Evolutionary conservation across 257 asterid genomes (phyloP), one percentile per base, ranked within the genome.

Genomic region (Solanum chiquidenum): DNA sequence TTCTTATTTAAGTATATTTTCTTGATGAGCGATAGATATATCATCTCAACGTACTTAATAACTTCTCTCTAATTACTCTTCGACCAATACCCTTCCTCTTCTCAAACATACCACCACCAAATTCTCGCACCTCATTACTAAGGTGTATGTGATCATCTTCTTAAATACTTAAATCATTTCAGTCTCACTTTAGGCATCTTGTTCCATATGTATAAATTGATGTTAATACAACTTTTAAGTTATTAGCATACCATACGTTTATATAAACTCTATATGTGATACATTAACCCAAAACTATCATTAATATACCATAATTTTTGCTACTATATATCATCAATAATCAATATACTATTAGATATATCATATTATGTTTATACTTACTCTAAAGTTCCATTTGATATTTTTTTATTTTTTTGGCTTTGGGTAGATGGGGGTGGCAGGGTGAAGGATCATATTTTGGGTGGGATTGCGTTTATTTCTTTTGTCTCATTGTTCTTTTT

Each of bases 11-110:
- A 0, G 1, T 1, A 20, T 18, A n/a, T 64, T n/a, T n/a, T 0
- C 3, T 64, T 0, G 1, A 13, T 64, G 33, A n/a, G 33, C 18
- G 2, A 6, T 4, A 1, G 0, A 64, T 64, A n/a, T 55, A 3
- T 55, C 64, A 16, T 16, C 1, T 16, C 10, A 0, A 21, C 12
- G 10, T 27, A 2, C 6, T 3, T 66, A 27, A 66, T 66, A 29
- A 25, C 0, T n/a, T 27, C 20, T 66, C 62, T 1, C 9, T 52
- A 16, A 49, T 49, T 11, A 2, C 16, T 12, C 6, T 14, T n/a
- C 7, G 12, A 62, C 27, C 25, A 5, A 4, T 64, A n/a, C 16
- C 25, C 8, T 64, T 25, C 35, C 74, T 27, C 9, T 68, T 6
- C 9, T 68, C 5, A 27, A 68, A 1, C 10, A 6, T 68, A 66